These are phyloP conservation scores for Epichloe typhina DNA, from an alignment of 2,329 filamentous ascomycete species.

Conservation along the genomic window DNA sequence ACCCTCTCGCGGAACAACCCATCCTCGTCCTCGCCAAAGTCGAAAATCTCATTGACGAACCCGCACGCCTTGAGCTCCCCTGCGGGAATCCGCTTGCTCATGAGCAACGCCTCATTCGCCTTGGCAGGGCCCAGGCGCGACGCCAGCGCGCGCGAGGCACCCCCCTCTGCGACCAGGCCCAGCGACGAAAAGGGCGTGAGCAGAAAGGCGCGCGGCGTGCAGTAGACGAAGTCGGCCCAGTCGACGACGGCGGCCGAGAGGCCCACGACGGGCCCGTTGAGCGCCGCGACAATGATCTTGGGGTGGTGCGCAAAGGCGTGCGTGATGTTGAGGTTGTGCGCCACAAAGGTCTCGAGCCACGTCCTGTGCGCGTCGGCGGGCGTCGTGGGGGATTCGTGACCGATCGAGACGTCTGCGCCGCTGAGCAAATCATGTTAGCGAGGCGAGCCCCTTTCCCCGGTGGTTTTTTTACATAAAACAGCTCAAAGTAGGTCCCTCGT, in stretches of 20 bases:
- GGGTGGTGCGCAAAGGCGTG: conserved; percentile 86
- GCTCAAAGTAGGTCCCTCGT: too few species aligned
- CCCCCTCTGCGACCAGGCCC: conserved; percentile 76
- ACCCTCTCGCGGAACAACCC: conserved; percentile 60
- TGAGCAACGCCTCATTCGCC: conserved; percentile 86
- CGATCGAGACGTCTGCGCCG: conserved; percentile 63
- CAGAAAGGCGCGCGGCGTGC: conserved; percentile 65
- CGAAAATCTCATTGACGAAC: conserved; percentile 77
- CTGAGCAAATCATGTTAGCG: conserved; percentile 25
- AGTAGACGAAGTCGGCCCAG: conserved; percentile 88
- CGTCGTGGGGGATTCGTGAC: conserved; percentile 27
- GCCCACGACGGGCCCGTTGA: conserved; percentile 86
- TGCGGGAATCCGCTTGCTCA: conserved; percentile 64
- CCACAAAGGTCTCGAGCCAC: conserved; percentile 59
- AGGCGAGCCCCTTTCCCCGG: too few species aligned
- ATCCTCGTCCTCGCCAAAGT: conserved; percentile 44
- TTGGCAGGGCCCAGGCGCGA: conserved; percentile 65
- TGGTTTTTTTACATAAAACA: too few species aligned
- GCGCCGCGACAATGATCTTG: conserved; percentile 80
- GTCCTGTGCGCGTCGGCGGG: conserved; percentile 30
- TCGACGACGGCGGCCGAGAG: conserved; percentile 73
- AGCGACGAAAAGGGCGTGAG: conserved; percentile 86
- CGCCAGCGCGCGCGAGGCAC: conserved; percentile 65
- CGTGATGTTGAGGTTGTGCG: conserved; percentile 80
- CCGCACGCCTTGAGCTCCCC: conserved; percentile 64